Evolutionary conservation across 179 eudicot genomes (phyloP).

Genomic region (Silene vulgaris): DNA sequence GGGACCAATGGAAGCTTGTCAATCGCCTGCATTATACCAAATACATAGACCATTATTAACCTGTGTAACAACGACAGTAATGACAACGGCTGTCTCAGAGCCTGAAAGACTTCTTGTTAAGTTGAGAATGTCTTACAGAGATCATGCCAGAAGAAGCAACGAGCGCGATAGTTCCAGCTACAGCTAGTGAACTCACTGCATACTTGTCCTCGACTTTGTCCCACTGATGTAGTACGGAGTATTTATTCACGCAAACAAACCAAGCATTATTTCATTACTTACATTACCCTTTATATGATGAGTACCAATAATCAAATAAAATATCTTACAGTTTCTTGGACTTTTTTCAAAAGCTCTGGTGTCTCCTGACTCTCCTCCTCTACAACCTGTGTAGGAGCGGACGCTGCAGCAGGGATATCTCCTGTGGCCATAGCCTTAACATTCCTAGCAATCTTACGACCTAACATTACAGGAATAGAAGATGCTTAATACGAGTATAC

Average conservation of each 20-base stretch:
- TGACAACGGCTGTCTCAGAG: background rate
- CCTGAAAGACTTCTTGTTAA: background rate
- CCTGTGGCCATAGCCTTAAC: conserved; percentile 84
- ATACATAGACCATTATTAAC: background rate
- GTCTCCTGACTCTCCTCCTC: conserved; percentile 32
- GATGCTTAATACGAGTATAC: background rate
- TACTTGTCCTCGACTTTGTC: conserved; percentile 96
- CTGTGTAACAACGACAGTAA: background rate
- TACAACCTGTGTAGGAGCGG: conserved; percentile 12
- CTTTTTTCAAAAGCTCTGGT: conserved; percentile 51
- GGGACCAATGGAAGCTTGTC: conserved; percentile 88
- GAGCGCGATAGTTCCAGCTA: conserved; percentile 58
- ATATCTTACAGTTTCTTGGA: conserved; percentile 61
- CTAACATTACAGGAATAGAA: conserved; percentile 25
- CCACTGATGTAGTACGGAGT: conserved; percentile 46
- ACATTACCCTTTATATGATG: background rate
- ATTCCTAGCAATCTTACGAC: conserved; percentile 65
- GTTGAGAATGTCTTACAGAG: conserved; percentile 42
- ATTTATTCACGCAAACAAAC: background rate
- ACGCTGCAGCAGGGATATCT: conserved; percentile 51
- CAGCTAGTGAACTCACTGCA: conserved; percentile 73
- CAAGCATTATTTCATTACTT: background rate
- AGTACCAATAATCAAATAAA: background rate
- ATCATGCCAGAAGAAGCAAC: conserved; percentile 62
- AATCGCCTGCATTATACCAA: conserved; percentile 52